phyloP scores from a whole-genome alignment of 179 eudicot genomes.

The Kewa caespitosa region DNA sequence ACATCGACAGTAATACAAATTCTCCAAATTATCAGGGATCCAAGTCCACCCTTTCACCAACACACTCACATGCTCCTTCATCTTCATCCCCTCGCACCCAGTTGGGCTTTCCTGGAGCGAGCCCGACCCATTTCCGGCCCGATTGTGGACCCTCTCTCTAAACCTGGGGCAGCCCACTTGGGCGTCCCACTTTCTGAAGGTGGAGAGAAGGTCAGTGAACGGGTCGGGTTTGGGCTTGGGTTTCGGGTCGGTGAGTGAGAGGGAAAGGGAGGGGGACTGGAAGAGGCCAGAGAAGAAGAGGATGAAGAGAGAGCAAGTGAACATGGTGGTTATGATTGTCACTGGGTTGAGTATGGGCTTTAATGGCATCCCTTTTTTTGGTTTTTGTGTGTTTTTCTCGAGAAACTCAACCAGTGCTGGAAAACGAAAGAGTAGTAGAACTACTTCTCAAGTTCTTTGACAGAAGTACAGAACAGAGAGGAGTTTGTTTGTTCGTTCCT shows the following conservation, averaged over 20 bases:
- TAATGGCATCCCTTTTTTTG: conserved; percentile 31
- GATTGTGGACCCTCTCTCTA: conserved; percentile 39
- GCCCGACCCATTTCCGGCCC: conserved; percentile 42
- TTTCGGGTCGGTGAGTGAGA: conserved; percentile 11
- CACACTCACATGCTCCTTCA: conserved; percentile 71
- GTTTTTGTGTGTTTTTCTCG: no score
- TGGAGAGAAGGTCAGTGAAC: conserved; percentile 47
- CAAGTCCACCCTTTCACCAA: conserved; percentile 96
- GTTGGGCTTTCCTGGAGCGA: conserved; percentile 43
- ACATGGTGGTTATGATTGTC: conserved; percentile 43
- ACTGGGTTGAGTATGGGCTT: conserved; percentile 50
- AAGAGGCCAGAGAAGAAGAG: conserved; percentile 54
- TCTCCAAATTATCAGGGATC: conserved; percentile 94
- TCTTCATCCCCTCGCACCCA: conserved; percentile 55
- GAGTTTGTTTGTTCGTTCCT: no score
- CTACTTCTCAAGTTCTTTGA: no score
- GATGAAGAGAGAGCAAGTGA: conserved; percentile 42
- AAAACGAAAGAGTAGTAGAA: no score
- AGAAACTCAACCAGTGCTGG: no score
- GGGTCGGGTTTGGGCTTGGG: conserved; percentile 52
- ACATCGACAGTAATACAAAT: conserved; percentile 76
- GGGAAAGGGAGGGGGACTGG: conserved; percentile 50
- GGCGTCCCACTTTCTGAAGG: conserved; percentile 67
- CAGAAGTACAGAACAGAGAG: no score
- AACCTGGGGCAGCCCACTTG: conserved; percentile 72